Base-by-base conservation (phyloP, 1,284 basidiomycete species). In the Erythrobasidium hasegawianum region DNA sequence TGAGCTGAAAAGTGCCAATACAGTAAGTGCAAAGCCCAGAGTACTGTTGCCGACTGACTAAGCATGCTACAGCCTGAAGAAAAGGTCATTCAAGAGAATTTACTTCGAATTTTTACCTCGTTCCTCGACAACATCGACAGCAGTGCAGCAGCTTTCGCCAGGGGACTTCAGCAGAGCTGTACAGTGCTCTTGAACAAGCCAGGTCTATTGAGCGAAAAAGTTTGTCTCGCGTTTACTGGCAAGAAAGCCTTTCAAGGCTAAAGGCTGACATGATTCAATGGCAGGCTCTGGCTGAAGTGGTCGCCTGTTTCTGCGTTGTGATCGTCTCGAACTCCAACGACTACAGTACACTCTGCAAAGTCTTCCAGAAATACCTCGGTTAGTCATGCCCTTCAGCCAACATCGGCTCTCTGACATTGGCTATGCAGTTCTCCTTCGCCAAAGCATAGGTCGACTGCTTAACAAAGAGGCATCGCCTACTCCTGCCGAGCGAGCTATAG, bases 151-250 rank as follows among this genome's bases (percentile, higher is more conserved):
- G 72, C 73, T 16, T 93, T 97, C 74, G 90, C 90, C 1, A 84
- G 88, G 57, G 88, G 90, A 55, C 81, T 97, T 16, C 89, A 96
- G 67, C 77, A 82, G 10, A 83, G 86, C 5, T 80, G 97, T 13
- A 84, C 95, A 72, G 88, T 87, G 0, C 90, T 95, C 86, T 87
- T 96, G 40, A 82, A 89, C 72, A 90, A 88, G 72, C 91, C 89
- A 1, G 84, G 39, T 77, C 82, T 2, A 84, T 87, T 18, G 85
- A 87, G 39, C 77, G 87, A 20, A 78, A 82, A 55, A 20, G 64
- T 67, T 18, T 11, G 62, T 9, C 2, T 27, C n/a, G n/a, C n/a
- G n/a, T n/a, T n/a, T n/a, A n/a, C n/a, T n/a, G n/a, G n/a, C n/a
- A n/a, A n/a, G n/a, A n/a, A n/a, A n/a, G n/a, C n/a, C n/a, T n/a